Evolutionary conservation across 2,329 filamentous ascomycete genomes (phyloP), one percentile per base, ranked within the genome.

Genomic region (Fusarium chaquense): DNA sequence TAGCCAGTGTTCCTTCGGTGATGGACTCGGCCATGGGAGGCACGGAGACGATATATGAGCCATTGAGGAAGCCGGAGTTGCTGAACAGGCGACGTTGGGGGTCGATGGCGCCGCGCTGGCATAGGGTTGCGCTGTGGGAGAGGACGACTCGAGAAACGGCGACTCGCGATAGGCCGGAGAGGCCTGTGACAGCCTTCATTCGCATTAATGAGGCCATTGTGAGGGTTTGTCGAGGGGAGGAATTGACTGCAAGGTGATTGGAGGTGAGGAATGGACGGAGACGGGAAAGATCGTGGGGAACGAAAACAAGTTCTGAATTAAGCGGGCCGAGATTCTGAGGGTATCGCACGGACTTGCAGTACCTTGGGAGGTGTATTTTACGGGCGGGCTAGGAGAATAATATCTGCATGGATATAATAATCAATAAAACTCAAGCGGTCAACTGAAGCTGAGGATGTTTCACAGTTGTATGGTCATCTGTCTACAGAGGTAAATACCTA

Each of bases 1-100:
- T 70, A 1, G 70, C 44, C 1, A 78, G 28, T 22, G 77, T 78
- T 49, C 77, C 76, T 30, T 78, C 76, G 52, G 55, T 77, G 28
- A 78, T 77, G 22, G 76, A 78, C 70, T 78, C 76, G 32, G 76
- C 76, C 76, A 78, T 78, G 20, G 59, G 73, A 20, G 76, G 76
- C 26, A 78, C 76, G 41, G 65, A 67, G 65, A 78, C 73, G 49
- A 75, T 67, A 30, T 67, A 58, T 3, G 74, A 74, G 52, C 59
- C 73, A 54, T 71, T 64, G 60, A 72, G 63, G 44, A 56, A 24
- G 6, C 64, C 32, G 2, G 73, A 71, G 58, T 35, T 47, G 64
- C 66, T 69, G 38, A 75, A 75, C 2, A 75, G 64, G 18, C 73
- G 73, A 32, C 63, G 70, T 43, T 72, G 73, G 35, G 71, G 56